These are phyloP conservation scores for Acaromyces ingoldii DNA, from an alignment of 1,284 basidiomycete species.

Conservation along the genomic window DNA sequence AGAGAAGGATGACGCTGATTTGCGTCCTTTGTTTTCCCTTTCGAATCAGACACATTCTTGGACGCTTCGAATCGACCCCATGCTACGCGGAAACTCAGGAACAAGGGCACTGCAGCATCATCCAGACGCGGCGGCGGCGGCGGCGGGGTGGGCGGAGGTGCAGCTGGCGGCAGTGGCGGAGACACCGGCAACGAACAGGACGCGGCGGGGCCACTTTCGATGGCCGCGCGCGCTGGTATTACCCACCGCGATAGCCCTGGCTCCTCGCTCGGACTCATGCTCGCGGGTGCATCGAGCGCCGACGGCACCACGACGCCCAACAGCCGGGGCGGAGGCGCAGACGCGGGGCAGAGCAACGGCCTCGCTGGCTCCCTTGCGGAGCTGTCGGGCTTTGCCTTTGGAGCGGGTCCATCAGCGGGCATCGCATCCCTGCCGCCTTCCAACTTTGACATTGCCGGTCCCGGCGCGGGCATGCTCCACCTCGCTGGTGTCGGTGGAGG, in stretches of 20 bases:
- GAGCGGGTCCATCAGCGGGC: background rate
- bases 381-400: background rate
- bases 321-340: background rate
- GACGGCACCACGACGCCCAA: constrained; percentile 4
- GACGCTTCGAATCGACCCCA: constrained; percentile 42
- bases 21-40: background rate
- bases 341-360: background rate
- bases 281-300: background rate
- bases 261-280: background rate
- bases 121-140: constrained; percentile 4
- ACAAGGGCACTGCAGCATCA: constrained; percentile 25
- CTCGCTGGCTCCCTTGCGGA: background rate
- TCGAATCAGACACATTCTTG: constrained; percentile 24
- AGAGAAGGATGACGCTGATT: background rate
- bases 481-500: constrained; percentile 22
- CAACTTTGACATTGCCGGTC: constrained; percentile 2
- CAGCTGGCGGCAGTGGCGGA: too few species aligned
- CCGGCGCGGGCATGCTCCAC: background rate
- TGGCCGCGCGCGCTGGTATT: too few species aligned
- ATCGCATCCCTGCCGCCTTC: background rate
- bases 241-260: too few species aligned
- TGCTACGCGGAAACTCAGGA: constrained; percentile 48
- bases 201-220: too few species aligned
- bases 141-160: too few species aligned
- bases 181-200: too few species aligned